A percentile compares a stretch with the other conserved stretches of the same genome.
These are phyloP conservation scores for Xylaria sp. DNA, from an alignment of 2,329 filamentous ascomycete genomes.

Conservation along the genomic window DNA sequence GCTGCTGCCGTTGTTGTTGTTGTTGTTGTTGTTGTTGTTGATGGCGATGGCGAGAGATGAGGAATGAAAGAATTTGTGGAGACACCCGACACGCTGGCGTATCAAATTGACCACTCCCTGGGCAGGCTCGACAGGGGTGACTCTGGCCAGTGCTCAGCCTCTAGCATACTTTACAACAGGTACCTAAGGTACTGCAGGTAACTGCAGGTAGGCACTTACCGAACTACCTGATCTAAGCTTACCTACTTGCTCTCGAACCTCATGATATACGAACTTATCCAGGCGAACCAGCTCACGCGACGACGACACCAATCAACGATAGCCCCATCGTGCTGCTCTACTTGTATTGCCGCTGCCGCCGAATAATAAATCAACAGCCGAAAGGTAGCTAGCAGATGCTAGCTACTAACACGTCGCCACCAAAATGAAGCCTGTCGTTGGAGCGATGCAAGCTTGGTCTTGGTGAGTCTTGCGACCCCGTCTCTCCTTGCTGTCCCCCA, in stretches of 20 bases:
- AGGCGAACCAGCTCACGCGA: background rate
- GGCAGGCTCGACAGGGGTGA: too few relatives aligned
- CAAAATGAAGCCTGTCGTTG: constrained; percentile 97
- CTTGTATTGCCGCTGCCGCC: background rate
- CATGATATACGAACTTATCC: background rate
- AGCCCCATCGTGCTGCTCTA: background rate
- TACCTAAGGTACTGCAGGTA: background rate
- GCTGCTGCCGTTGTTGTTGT: too few relatives aligned
- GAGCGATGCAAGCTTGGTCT: constrained; percentile 91
- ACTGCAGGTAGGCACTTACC: too few relatives aligned
- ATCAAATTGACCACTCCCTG: background rate
- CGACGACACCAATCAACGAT: constrained; percentile 5
- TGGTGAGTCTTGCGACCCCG: constrained; percentile 66
- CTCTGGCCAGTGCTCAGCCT: too few relatives aligned
- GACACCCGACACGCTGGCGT: background rate
- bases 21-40: background rate
- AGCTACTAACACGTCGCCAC: constrained; percentile 43
- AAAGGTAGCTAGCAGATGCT: constrained; percentile 20
- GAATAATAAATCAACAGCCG: background rate
- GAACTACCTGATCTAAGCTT: too few relatives aligned
- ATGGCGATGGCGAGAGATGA: too few relatives aligned
- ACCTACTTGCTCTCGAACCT: background rate
- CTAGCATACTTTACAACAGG: too few relatives aligned
- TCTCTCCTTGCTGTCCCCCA: constrained; percentile 9
- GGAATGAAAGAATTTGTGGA: constrained; percentile 8